These are phyloP conservation scores for Adansonia grandidieri DNA, from an alignment of 441 rosid species.

Conservation along the genomic window DNA sequence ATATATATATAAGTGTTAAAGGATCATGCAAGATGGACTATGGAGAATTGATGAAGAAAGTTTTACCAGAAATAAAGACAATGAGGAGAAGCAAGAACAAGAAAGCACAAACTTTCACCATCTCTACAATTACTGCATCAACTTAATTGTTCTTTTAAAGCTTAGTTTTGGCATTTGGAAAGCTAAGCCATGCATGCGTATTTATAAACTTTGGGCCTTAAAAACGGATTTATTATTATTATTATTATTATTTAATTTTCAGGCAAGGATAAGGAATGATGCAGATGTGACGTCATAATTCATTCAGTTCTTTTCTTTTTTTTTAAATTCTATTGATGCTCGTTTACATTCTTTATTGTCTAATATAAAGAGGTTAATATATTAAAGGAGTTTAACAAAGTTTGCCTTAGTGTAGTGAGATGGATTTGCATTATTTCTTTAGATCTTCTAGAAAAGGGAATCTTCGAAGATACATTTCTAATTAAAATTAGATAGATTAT, in stretches of 20 bases:
- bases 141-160: neutral
- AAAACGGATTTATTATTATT: too few relatives aligned
- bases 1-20: too few relatives aligned
- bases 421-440: neutral
- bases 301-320: neutral
- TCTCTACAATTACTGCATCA: neutral
- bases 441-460: neutral
- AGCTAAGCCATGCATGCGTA: neutral
- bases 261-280: neutral
- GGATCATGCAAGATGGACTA: neutral
- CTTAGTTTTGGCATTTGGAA: neutral
- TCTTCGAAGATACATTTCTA: neutral
- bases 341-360: neutral
- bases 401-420: neutral
- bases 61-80: slow-evolving; percentile 30
- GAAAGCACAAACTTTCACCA: slow-evolving; percentile 28
- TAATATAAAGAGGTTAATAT: neutral
- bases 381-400: neutral
- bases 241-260: neutral
- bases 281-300: neutral
- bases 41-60: neutral
- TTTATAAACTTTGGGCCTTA: neutral
- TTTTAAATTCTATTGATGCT: neutral
- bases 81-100: slow-evolving; percentile 32
- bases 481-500: too few relatives aligned